Evolutionary conservation across 2,329 filamentous ascomycete genomes (phyloP).

Genomic region (Fusarium pininemorale): DNA sequence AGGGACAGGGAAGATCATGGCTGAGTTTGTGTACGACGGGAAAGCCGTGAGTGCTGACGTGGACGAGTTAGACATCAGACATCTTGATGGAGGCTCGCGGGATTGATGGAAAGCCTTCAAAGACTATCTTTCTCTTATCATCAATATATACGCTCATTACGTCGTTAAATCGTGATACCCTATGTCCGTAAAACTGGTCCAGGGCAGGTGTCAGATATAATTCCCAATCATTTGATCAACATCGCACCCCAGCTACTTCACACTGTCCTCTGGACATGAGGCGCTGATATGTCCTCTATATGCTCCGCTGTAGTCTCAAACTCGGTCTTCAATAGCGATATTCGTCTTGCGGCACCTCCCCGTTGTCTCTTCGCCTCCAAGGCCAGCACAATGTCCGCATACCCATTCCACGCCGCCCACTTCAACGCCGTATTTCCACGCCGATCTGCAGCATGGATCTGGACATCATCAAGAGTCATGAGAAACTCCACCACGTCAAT

Average conservation of each 20-base stretch:
- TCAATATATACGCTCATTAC: not conserved
- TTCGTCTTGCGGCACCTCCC: not conserved
- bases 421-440: not conserved
- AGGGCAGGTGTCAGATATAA: not conserved
- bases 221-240: not conserved
- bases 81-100: not conserved
- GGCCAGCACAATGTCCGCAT: not conserved
- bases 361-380: not conserved
- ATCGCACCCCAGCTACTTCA: not conserved
- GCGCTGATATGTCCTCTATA: not conserved
- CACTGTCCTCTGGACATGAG: not conserved
- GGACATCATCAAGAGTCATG: not conserved
- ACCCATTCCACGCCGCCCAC: not conserved
- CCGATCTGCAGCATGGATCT: not conserved
- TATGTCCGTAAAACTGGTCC: accelerated
- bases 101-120: not conserved
- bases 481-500: not conserved
- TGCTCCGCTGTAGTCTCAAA: not conserved
- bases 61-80: not conserved
- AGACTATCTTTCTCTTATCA: not conserved
- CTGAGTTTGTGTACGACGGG: not conserved
- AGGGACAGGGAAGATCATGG: not conserved
- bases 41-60: not conserved
- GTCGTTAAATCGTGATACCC: not conserved
- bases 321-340: not conserved